Percentiles rank a stretch among this genome's conserved stretches.
These are phyloP conservation scores for Aspergillus sp. DNA, from an alignment of 2,329 filamentous ascomycete genomes.

Conservation along the genomic window DNA sequence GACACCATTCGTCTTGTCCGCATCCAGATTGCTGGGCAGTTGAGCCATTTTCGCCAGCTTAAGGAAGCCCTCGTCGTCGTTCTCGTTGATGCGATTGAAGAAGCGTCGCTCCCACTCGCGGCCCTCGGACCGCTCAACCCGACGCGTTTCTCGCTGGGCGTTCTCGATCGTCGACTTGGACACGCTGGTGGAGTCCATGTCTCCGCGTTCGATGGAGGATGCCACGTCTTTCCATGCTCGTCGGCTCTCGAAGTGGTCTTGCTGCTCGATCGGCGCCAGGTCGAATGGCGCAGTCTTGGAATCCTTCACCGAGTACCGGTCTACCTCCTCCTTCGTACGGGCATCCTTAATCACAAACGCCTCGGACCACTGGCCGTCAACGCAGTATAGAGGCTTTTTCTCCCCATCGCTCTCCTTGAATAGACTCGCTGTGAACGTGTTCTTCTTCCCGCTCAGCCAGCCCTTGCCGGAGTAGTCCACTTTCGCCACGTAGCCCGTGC, in stretches of 20 bases:
- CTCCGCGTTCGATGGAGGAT: conserved; percentile 65
- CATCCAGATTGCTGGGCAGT: conserved; percentile 39
- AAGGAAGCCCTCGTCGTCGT: conserved; percentile 32
- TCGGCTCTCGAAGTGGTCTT: conserved; percentile 79
- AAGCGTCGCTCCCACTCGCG: conserved; percentile 74
- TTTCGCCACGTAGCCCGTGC: conserved; percentile 75
- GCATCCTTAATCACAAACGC: conserved; percentile 68
- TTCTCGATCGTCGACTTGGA: conserved; percentile 90
- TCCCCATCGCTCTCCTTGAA: conserved; percentile 59
- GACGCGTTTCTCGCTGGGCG: conserved; percentile 67
- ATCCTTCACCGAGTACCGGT: conserved; percentile 52
- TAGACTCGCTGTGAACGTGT: conserved; percentile 68
- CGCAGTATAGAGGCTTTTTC: conserved; percentile 63
- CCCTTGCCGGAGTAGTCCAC: conserved; percentile 91
- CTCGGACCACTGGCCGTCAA: conserved; percentile 85
- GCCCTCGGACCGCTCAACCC: conserved; percentile 64
- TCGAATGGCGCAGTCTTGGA: conserved; percentile 56
- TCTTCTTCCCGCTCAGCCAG: conserved; percentile 94
- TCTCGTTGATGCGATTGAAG: conserved; percentile 48
- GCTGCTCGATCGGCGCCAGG: conserved; percentile 63
- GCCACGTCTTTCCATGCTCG: conserved; percentile 84
- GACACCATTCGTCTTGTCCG: conserved; percentile 58
- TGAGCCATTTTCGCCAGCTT: conserved; percentile 35
- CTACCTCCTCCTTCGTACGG: conserved; percentile 42
- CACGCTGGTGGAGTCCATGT: conserved; percentile 67